Percentiles rank a stretch among this genome's conserved stretches.
Evolutionary conservation across 1,139 yeast genomes (phyloP).

Genomic region (Pichia sp.): DNA sequence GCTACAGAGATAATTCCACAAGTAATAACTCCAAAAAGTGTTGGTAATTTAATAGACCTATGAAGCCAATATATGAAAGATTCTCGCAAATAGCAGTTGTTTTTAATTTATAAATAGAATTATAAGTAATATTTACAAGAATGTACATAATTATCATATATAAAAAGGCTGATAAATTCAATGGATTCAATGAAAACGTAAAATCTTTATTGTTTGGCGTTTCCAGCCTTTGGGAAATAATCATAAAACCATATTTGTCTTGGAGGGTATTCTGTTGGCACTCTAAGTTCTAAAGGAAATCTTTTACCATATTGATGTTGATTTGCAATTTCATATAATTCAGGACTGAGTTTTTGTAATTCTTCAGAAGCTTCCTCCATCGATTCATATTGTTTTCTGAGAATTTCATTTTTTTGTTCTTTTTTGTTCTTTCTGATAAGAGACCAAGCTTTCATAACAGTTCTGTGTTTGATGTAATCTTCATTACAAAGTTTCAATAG

Average conservation of each 20-base stretch:
- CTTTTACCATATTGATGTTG: slow-evolving; percentile 42
- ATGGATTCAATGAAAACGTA: not conserved
- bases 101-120: not conserved
- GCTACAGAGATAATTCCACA: not conserved
- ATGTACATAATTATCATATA: not conserved
- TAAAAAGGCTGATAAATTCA: not conserved
- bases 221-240: slow-evolving; percentile 31
- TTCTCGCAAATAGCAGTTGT: no score
- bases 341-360: slow-evolving; percentile 43
- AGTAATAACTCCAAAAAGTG: not conserved
- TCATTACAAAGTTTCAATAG: slow-evolving; percentile 69
- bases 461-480: slow-evolving; percentile 79
- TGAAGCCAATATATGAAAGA: no score
- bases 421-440: slow-evolving; percentile 47
- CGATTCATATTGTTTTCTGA: slow-evolving; percentile 58
- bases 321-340: slow-evolving; percentile 48
- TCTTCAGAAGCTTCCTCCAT: slow-evolving; percentile 72
- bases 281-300: slow-evolving; percentile 74
- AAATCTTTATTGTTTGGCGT: not conserved
- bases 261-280: slow-evolving; percentile 92
- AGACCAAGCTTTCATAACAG: slow-evolving; percentile 85
- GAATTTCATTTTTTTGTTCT: slow-evolving; percentile 31
- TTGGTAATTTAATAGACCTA: not conserved
- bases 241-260: slow-evolving; percentile 74
- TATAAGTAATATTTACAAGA: not conserved